A percentile compares a stretch with the other conserved stretches of the same genome.
These are phyloP conservation scores for Xylariaceae sp. DNA, from an alignment of 2,329 filamentous ascomycete genomes.

Conservation along the genomic window DNA sequence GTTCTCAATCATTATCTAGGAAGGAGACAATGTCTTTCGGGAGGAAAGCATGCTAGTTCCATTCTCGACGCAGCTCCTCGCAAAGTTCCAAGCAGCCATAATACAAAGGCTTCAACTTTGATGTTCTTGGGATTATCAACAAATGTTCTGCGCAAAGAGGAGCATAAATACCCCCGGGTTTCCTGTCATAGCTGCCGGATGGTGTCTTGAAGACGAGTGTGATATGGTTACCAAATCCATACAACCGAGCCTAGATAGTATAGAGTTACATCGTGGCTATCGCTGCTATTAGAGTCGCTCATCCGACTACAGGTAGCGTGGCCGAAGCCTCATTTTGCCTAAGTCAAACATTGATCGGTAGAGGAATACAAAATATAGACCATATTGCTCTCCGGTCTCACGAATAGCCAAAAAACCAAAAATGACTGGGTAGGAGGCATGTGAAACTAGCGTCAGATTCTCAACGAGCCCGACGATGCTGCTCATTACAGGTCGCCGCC, in stretches of 20 bases:
- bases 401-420: neutral
- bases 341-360: neutral
- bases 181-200: neutral
- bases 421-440: neutral
- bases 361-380: neutral
- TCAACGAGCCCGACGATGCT: neutral
- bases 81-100: constrained; percentile 1
- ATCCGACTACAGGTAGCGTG: neutral
- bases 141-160: neutral
- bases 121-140: neutral
- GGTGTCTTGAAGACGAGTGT: neutral
- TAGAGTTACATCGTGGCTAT: neutral
- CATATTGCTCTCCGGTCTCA: neutral
- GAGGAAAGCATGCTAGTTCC: constrained; percentile 24
- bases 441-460: neutral
- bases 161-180: neutral
- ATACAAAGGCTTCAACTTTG: neutral
- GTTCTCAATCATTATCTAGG: neutral
- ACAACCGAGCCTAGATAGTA: neutral
- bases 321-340: neutral
- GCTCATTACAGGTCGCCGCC: neutral
- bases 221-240: neutral
- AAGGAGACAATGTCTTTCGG: constrained; percentile 13
- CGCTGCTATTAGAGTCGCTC: neutral
- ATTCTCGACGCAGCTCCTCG: constrained; percentile 23